Evolutionary conservation across 805 yeast species (phyloP).

Genomic region (Scheffersomyces stipitis): DNA sequence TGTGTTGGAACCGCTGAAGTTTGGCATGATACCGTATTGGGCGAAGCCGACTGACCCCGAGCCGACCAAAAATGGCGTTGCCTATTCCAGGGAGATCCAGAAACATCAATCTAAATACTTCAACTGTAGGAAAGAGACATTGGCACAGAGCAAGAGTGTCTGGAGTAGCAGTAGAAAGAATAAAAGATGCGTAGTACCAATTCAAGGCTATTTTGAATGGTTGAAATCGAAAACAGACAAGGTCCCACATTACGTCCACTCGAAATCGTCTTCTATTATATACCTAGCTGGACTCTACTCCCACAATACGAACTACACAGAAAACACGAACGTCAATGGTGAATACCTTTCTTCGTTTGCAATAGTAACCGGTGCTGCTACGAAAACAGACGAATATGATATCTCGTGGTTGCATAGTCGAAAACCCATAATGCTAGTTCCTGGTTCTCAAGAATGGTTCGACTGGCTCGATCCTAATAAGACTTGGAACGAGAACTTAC

Average conservation of each 20-base stretch:
- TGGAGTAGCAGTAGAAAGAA: conserved; percentile 56
- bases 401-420: conserved; percentile 71
- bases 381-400: conserved; percentile 40
- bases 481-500: conserved; percentile 40
- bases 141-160: conserved; percentile 45
- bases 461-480: conserved; percentile 57
- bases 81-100: conserved; percentile 31
- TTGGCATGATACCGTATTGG: conserved; percentile 81
- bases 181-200: conserved; percentile 71
- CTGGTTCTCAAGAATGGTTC: conserved; percentile 57
- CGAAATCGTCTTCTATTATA: conserved; percentile 52
- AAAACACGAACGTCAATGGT: conserved; percentile 13
- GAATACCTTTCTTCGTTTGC: conserved; percentile 52
- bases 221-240: conserved; percentile 39
- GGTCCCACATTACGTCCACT: conserved; percentile 64
- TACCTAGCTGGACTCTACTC: conserved; percentile 57
- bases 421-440: conserved; percentile 72
- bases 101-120: conserved; percentile 51
- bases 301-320: conserved; percentile 32
- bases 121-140: conserved; percentile 72
- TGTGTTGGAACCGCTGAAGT: conserved; percentile 57
- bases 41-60: conserved; percentile 42
- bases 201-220: conserved; percentile 91
- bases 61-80: conserved; percentile 15
- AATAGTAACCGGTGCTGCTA: conserved; percentile 71